Percentiles rank a stretch among this genome's conserved stretches.
Evolutionary conservation across 1,284 basidiomycete species (phyloP).

Genomic region (Caloboletus firmus): DNA sequence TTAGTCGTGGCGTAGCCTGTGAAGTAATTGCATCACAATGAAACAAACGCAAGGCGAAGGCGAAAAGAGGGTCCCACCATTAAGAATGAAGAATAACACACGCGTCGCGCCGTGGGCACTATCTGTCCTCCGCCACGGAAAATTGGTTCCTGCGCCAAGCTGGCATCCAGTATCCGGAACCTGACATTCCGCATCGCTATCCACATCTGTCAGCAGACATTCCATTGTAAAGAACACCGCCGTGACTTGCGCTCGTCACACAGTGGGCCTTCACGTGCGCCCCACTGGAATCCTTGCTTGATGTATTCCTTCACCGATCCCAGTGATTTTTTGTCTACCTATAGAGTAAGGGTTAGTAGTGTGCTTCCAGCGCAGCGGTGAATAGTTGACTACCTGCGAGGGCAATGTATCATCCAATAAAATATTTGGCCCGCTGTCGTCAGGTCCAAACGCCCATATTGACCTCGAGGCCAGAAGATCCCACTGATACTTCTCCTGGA

Average conservation of each 20-base stretch:
- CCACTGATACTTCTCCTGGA: constrained; percentile 97
- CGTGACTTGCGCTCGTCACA: constrained; percentile 92
- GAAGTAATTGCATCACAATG: background rate
- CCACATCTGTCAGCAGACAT: constrained; percentile 1
- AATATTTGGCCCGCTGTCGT: constrained; percentile 92
- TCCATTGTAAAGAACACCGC: constrained; percentile 2
- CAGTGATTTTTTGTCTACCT: constrained; percentile 93
- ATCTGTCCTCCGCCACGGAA: constrained; percentile 98
- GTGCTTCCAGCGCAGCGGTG: background rate
- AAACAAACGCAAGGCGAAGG: constrained; percentile 4
- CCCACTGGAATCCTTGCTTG: constrained; percentile 99
- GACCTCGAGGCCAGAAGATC: constrained; percentile 95
- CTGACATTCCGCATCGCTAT: constrained; percentile 97
- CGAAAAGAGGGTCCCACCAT: constrained; percentile 59
- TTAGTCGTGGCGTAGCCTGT: constrained; percentile 85
- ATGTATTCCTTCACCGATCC: constrained; percentile 91
- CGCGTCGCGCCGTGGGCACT: constrained; percentile 94
- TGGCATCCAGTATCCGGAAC: constrained; percentile 92
- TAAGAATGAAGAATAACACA: constrained; percentile 98
- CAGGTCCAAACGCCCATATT: constrained; percentile 99
- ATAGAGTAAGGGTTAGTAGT: constrained; percentile 5
- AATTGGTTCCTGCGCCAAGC: constrained; percentile 91
- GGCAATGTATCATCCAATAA: constrained; percentile 96
- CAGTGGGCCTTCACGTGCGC: constrained; percentile 92
- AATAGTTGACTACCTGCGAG: constrained; percentile 62